These are phyloP conservation scores for Alternaria metachromatica DNA, from an alignment of 2,329 filamentous ascomycete genomes.

Conservation along the genomic window DNA sequence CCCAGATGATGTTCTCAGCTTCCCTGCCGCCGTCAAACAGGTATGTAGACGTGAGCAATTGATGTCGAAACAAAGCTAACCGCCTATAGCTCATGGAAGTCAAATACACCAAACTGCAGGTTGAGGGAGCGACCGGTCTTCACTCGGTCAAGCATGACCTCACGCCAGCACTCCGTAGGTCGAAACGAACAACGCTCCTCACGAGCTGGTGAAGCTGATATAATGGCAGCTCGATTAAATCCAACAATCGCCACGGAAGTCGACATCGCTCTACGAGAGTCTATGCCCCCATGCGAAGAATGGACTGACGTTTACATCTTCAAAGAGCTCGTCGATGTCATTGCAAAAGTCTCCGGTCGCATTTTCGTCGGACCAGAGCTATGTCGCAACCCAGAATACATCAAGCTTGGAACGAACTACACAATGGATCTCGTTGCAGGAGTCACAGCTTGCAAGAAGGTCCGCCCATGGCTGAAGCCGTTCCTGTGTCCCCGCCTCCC, in stretches of 20 bases:
- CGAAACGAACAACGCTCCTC: background rate
- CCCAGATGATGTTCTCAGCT: slow-evolving; percentile 43
- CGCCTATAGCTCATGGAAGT: slow-evolving; percentile 31
- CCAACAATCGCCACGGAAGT: slow-evolving; percentile 38
- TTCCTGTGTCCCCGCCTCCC: slow-evolving; percentile 35
- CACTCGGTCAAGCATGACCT: slow-evolving; percentile 43
- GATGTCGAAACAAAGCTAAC: slow-evolving; percentile 10
- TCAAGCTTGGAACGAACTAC: slow-evolving; percentile 39
- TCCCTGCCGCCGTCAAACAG: slow-evolving; percentile 32
- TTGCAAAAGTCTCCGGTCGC: slow-evolving; percentile 44
- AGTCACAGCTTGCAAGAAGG: slow-evolving; percentile 34
- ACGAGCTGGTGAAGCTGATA: slow-evolving; percentile 15
- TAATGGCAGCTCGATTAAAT: slow-evolving; percentile 35
- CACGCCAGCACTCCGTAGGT: slow-evolving; percentile 45
- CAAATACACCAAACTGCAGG: slow-evolving; percentile 39
- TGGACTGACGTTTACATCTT: slow-evolving; percentile 43
- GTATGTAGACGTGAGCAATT: slow-evolving; percentile 17
- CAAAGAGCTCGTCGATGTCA: slow-evolving; percentile 35
- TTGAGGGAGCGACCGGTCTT: slow-evolving; percentile 19
- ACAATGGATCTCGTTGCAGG: slow-evolving; percentile 41
- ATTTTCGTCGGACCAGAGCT: slow-evolving; percentile 45
- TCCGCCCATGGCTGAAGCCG: slow-evolving; percentile 33
- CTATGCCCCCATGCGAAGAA: slow-evolving; percentile 38
- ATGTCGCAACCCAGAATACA: slow-evolving; percentile 37
- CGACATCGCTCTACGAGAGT: slow-evolving; percentile 32